Evolutionary conservation across 129 eudicot species (phyloP), one percentile per base, ranked within the genome.

Genomic region (Saussurea involucrata): DNA sequence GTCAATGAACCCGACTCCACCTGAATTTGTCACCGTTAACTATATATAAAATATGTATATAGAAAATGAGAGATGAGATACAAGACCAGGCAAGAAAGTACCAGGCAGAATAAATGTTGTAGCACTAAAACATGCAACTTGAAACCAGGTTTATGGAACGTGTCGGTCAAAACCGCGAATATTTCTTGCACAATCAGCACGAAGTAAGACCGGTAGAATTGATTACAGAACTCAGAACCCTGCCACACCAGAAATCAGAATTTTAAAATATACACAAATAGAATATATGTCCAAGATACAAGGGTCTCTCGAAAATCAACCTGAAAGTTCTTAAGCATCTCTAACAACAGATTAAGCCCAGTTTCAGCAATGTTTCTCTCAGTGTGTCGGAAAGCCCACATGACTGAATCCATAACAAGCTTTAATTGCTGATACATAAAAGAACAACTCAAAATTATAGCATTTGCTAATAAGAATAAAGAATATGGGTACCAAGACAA

Each of bases 321-420:
- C 97, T 92, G 95, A 82, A 95, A 95, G 80, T 95, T 95, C 84
- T 92, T 95, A 44, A 95, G 87, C 96, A 95, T 95, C 90, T 92
- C 99, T 60, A 95, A 72, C 40, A 95, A 77, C 42, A 95, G 86
- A 82, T 83, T 95, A 34, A 95, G 89, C 33, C 99, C 99, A 12
- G 97, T 92, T 88, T 95, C 99, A 68, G 99, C 97, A 73, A 95
- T 92, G 84, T 95, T 95, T 84, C 97, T 84, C 57, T 92, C 99
- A 28, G 99, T 95, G 83, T 95, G 99, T 72, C 99, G 95, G 84
- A 95, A 92, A 24, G 97, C 96, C 99, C 99, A 95, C 75, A 92
- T 95, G 46, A 95, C 92, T 1, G 99, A 95, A 76, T 95, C 97
- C 99, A 90, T 95, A n/a, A 95, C 97, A 76, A 92, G 92, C 83